Base-by-base conservation (phyloP, 345 rosid species). In the Gossypioides kirkii region DNA sequence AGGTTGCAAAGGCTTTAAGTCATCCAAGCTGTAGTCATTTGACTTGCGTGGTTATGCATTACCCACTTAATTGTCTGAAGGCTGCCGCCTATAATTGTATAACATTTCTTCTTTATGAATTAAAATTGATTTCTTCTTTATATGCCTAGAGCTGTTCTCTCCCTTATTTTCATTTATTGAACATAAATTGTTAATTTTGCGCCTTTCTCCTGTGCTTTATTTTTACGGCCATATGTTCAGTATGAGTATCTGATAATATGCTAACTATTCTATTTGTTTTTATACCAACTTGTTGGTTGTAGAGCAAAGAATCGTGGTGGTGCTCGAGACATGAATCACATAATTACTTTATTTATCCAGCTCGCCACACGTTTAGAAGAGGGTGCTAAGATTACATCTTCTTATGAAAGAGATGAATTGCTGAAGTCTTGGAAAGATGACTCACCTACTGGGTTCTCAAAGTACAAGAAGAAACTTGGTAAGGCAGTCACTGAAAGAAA, bases 311-410 rank as follows among this genome's bases (percentile, higher is more conserved):
- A 79, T 78, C 86, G 89, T 41, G 93, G 97, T 69, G 88, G 85
- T 73, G 77, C 89, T 54, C 88, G 91, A 74, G 89, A 91, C 79
- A 91, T 91, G 90, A 89, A 90, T 86, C 86, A 25, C 77, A 83
- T 91, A 63, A 83, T 87, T 76, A 70, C 90, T n/a, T 78, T 86
- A 71, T 93, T 96, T 80, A 88, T 91, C 79, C 88, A 88, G 77
- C 95, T 96, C 73, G 99, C 93, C 59, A 86, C 98, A 13, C 94
- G 82, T 52, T 91, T 96, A 85, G 99, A 90, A 72, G 87, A 87
- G 78, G 89, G 88, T 77, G 86, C 97, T 14, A 89, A 86, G 80
- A 81, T 87, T 63, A 69, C 89, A 56, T 86, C 95, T 70, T 88
- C 86, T 63, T 84, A 86, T 80, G 90, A 87, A 82, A 86, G 90